A percentile compares a stretch with the other conserved stretches of the same genome.
phyloP scores from a whole-genome alignment of 768 basidiomycete species.

The Naganishia kalamii region DNA sequence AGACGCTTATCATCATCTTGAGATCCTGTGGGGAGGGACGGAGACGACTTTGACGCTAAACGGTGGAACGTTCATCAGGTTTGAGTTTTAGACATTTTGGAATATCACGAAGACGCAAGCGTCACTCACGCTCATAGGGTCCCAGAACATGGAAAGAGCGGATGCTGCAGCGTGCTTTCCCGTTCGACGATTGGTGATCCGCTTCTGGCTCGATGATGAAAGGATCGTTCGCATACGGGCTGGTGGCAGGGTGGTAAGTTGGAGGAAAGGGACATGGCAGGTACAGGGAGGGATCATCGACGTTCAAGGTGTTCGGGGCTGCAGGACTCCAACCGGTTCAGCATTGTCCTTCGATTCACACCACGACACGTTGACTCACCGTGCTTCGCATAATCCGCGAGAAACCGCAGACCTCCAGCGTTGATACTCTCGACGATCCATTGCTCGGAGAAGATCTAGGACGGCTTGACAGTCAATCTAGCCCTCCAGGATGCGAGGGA shows the following conservation, averaged over 20 bases:
- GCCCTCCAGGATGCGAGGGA: too few species aligned
- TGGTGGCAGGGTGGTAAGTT: not conserved
- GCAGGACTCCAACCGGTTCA: too few species aligned
- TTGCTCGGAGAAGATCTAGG: slow-evolving; percentile 1
- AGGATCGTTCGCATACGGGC: not conserved
- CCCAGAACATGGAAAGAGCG: not conserved
- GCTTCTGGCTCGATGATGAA: not conserved
- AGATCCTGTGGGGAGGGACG: too few species aligned
- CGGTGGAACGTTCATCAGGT: too few species aligned
- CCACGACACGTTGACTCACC: not conserved
- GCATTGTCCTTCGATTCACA: not conserved
- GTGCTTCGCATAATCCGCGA: slow-evolving; percentile 6
- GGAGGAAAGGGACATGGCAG: not conserved
- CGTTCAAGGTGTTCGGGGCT: not conserved
- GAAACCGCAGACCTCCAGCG: not conserved
- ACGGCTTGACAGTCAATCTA: not conserved
- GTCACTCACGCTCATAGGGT: not conserved
- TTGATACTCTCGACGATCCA: not conserved
- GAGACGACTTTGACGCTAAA: too few species aligned
- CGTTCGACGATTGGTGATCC: not conserved
- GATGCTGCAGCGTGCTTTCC: not conserved
- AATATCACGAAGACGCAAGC: too few species aligned
- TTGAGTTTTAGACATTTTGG: too few species aligned
- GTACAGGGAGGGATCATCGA: not conserved
- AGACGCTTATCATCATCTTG: too few species aligned